A percentile compares a stretch with the other conserved stretches of the same genome.
Conservation (phyloP, 495 filamentous ascomycete species). For the Aspergillus baeticus region DNA sequence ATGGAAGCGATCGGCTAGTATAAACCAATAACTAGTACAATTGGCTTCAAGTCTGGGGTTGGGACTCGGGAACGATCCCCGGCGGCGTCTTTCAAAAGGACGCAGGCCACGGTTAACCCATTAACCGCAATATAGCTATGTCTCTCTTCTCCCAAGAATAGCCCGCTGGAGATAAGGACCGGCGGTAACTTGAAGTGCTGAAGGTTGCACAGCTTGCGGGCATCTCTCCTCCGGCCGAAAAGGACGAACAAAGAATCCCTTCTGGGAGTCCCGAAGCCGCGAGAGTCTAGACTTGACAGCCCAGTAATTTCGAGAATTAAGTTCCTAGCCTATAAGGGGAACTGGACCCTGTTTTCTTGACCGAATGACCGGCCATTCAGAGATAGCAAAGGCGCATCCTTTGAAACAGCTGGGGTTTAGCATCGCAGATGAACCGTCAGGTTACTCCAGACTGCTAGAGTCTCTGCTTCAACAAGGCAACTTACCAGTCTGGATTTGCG, state of each 20-base stretch:
- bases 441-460: background rate
- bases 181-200: too few species aligned
- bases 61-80: background rate
- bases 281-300: background rate
- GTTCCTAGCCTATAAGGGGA: constrained; percentile 2
- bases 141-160: constrained; percentile 1
- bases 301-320: background rate
- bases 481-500: background rate
- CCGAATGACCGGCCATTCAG: background rate
- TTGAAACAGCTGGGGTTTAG: background rate
- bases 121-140: background rate
- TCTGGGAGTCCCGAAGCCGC: too few species aligned
- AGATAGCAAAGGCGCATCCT: background rate
- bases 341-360: background rate
- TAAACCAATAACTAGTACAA: background rate
- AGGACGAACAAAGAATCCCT: too few species aligned
- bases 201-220: too few species aligned
- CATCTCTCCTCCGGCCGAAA: too few species aligned
- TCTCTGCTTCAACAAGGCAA: background rate
- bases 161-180: background rate
- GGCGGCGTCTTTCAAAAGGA: background rate
- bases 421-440: background rate
- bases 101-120: background rate
- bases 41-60: background rate
- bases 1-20: background rate